Percentiles rank a stretch among this genome's conserved stretches.
These are phyloP conservation scores for Russula sp. DNA, from an alignment of 768 basidiomycete genomes.

Conservation along the genomic window DNA sequence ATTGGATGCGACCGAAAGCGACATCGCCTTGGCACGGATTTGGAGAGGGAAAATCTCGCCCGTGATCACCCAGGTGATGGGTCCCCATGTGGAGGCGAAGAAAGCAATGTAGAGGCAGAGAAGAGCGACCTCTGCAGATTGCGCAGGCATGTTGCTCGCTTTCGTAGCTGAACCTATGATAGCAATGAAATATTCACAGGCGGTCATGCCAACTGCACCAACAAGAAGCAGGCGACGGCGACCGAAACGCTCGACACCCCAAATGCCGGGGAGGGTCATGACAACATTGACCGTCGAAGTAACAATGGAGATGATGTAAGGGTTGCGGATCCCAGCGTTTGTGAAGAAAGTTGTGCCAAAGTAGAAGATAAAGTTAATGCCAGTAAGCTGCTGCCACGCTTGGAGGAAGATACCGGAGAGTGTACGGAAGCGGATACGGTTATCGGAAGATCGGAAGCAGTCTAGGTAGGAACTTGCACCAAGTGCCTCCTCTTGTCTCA, in stretches of 20 bases:
- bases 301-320: slow-evolving; percentile 54
- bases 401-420: slow-evolving; percentile 79
- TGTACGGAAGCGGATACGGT: slow-evolving; percentile 61
- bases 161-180: slow-evolving; percentile 50
- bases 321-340: slow-evolving; percentile 37
- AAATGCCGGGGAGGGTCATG: too few relatives aligned
- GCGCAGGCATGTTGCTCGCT: slow-evolving; percentile 42
- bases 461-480: slow-evolving; percentile 60
- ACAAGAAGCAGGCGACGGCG: slow-evolving; percentile 72
- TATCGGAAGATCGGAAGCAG: slow-evolving; percentile 40
- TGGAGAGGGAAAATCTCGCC: too few relatives aligned
- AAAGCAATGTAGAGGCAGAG: too few relatives aligned
- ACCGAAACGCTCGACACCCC: slow-evolving; percentile 75
- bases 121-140: slow-evolving; percentile 34
- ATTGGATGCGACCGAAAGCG: too few relatives aligned
- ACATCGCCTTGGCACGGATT: slow-evolving; percentile 80
- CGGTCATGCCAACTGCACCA: slow-evolving; percentile 74
- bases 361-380: slow-evolving; percentile 67
- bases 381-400: slow-evolving; percentile 73
- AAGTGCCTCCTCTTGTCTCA: slow-evolving; percentile 52
- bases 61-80: too few relatives aligned
- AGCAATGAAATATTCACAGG: slow-evolving; percentile 80
- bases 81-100: too few relatives aligned
- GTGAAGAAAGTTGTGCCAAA: too few relatives aligned
- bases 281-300: slow-evolving; percentile 72